A percentile compares a stretch with the other conserved stretches of the same genome.
Evolutionary conservation across 2,329 filamentous ascomycete species (phyloP).

Genomic region (Leptographium radiaticola): DNA sequence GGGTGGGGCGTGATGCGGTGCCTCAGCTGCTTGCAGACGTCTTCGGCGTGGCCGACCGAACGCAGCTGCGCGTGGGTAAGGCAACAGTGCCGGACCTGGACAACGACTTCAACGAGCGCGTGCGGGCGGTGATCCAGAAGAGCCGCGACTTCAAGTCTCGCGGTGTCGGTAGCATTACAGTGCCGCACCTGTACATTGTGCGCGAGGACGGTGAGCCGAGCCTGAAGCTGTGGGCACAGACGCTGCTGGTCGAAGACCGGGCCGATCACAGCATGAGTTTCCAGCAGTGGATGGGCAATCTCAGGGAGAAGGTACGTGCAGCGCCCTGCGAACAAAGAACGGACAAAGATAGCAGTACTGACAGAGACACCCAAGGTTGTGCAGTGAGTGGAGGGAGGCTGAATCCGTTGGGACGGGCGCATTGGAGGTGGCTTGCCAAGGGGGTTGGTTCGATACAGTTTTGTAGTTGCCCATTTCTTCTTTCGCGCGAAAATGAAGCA

Average conservation of each 20-base stretch:
- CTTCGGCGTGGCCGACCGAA: constrained; percentile 75
- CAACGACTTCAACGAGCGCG: constrained; percentile 91
- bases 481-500: background rate
- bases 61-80: constrained; percentile 83
- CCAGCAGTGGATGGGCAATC: constrained; percentile 79
- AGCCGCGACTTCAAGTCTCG: constrained; percentile 75
- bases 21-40: constrained; percentile 81
- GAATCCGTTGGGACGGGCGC: background rate
- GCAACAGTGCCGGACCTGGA: constrained; percentile 74
- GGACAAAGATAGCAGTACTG: background rate
- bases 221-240: constrained; percentile 93
- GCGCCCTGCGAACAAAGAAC: background rate
- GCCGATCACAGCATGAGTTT: constrained; percentile 89
- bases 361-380: constrained; percentile 16
- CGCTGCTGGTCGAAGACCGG: constrained; percentile 84
- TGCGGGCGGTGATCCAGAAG: constrained; percentile 84
- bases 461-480: too few relatives aligned
- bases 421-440: background rate
- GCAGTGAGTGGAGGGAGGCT: constrained; percentile 15
- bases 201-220: constrained; percentile 93
- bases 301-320: constrained; percentile 76
- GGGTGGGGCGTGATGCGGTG: constrained; percentile 87
- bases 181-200: constrained; percentile 86
- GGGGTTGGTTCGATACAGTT: background rate
- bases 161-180: constrained; percentile 83